These are phyloP conservation scores for Dipodascopsis uninucleata DNA, from an alignment of 805 yeast genomes.

Conservation along the genomic window DNA sequence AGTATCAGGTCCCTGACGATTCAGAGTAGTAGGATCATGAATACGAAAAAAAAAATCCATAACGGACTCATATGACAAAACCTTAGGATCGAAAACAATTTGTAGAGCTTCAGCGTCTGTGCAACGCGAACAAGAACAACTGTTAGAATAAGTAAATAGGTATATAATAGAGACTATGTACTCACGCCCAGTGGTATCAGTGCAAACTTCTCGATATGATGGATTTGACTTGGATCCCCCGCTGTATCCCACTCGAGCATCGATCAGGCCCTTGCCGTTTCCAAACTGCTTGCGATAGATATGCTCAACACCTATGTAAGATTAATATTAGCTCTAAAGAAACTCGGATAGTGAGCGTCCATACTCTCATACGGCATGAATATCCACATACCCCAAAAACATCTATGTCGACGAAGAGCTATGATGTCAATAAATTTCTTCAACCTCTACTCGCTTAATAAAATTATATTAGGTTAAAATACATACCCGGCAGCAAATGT, in stretches of 20 bases:
- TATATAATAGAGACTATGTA: background rate
- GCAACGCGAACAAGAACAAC: background rate
- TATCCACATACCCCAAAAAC: constrained; percentile 38
- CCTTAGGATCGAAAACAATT: constrained; percentile 70
- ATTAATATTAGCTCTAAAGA: background rate
- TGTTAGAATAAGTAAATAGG: no score
- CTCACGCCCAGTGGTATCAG: constrained; percentile 60
- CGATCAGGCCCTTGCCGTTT: constrained; percentile 58
- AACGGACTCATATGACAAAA: constrained; percentile 56
- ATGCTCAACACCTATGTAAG: constrained; percentile 54
- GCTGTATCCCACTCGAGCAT: constrained; percentile 83
- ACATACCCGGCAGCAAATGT: constrained; percentile 48
- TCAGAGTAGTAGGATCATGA: constrained; percentile 87
- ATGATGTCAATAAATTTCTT: background rate
- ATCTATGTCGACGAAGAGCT: no score
- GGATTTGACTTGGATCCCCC: constrained; percentile 61
- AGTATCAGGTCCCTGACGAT: constrained; percentile 79
- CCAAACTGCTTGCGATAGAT: constrained; percentile 69
- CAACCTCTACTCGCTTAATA: background rate
- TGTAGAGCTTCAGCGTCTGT: constrained; percentile 75
- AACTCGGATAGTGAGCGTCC: no score
- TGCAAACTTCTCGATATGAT: constrained; percentile 68
- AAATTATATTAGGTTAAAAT: background rate
- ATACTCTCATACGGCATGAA: no score
- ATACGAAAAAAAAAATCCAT: constrained; percentile 82